These are phyloP conservation scores for Stenocarpella maydis DNA, from an alignment of 2,329 filamentous ascomycete genomes.

Conservation along the genomic window DNA sequence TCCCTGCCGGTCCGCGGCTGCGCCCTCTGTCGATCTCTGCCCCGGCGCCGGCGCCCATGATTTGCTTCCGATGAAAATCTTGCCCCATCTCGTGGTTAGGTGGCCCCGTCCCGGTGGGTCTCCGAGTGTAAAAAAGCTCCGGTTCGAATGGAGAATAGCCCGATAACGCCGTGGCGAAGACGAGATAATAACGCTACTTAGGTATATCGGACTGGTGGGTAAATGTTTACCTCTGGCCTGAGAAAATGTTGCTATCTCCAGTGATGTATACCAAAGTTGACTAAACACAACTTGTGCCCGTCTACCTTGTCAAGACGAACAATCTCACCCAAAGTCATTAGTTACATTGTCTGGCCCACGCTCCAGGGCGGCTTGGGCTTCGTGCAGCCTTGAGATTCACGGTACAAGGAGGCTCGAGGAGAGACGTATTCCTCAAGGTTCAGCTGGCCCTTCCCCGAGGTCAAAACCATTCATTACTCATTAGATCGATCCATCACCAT, in stretches of 20 bases:
- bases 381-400: neutral
- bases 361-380: neutral
- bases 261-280: neutral
- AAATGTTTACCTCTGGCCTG: neutral
- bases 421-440: neutral
- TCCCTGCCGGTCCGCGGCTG: slow-evolving; percentile 16
- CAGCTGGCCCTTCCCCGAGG: neutral
- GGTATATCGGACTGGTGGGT: neutral
- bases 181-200: neutral
- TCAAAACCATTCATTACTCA: neutral
- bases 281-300: neutral
- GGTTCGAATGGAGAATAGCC: neutral
- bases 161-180: neutral
- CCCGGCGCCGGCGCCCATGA: slow-evolving; percentile 15
- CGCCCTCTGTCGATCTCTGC: slow-evolving; percentile 7
- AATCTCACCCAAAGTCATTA: neutral
- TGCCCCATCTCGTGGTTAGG: slow-evolving; percentile 9
- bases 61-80: slow-evolving; percentile 24
- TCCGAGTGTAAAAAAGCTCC: neutral
- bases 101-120: slow-evolving; percentile 13
- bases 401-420: too few species aligned
- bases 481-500: neutral
- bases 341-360: neutral
- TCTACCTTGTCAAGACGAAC: neutral
- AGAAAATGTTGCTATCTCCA: neutral